Percentiles rank a stretch among this genome's conserved stretches.
Evolutionary conservation across 139 green algal genomes (phyloP).

Genomic region (Pleodorina starrii): DNA sequence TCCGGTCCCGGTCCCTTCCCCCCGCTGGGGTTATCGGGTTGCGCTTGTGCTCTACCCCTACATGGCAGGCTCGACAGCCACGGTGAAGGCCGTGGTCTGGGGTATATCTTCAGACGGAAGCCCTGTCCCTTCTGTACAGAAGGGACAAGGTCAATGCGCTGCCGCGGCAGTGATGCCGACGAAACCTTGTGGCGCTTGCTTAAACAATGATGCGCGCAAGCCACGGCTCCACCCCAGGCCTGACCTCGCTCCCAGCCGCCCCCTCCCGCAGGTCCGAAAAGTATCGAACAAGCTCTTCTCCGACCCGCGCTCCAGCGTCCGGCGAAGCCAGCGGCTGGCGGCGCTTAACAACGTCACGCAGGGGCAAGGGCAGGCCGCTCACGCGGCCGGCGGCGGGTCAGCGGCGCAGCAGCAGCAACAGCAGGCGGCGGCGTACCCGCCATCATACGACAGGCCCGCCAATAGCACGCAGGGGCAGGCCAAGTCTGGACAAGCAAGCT

Average conservation of each 20-base stretch:
- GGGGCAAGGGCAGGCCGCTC: not conserved
- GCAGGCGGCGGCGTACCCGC: not conserved
- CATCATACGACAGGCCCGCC: not conserved
- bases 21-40: too few species aligned
- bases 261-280: conserved; percentile 26
- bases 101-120: too few species aligned
- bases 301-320: not conserved
- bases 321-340: conserved; percentile 38
- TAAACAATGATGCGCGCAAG: too few species aligned
- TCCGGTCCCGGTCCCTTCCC: too few species aligned
- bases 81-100: too few species aligned
- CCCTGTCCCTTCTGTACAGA: too few species aligned
- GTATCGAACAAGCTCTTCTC: conserved; percentile 48
- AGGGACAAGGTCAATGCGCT: too few species aligned
- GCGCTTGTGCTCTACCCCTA: too few species aligned
- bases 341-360: conserved; percentile 20
- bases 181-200: too few species aligned
- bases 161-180: too few species aligned
- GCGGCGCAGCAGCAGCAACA: not conserved
- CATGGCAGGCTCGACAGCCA: too few species aligned
- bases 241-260: not conserved
- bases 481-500: conserved; percentile 46
- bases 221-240: too few species aligned
- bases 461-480: conserved; percentile 17
- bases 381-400: not conserved